A percentile compares a stretch with the other conserved stretches of the same genome.
These are phyloP conservation scores for Aleurites moluccanus DNA, from an alignment of 441 rosid species.

Conservation along the genomic window DNA sequence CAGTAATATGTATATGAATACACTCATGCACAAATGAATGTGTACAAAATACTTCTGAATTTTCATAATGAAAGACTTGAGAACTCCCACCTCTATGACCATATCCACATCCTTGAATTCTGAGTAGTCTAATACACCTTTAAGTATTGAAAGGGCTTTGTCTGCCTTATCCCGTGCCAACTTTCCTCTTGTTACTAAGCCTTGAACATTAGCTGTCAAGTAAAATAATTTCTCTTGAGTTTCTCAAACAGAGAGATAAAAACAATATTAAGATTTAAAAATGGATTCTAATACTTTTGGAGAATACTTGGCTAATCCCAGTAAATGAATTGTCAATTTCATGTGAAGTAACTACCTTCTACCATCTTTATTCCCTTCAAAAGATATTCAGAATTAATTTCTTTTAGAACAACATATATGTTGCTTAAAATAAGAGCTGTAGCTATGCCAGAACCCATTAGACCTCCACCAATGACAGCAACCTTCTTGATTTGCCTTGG, in stretches of 20 bases:
- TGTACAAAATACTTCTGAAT: background rate
- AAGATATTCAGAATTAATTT: slow-evolving; percentile 84
- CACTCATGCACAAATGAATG: background rate
- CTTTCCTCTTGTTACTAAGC: slow-evolving; percentile 72
- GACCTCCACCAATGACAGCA: slow-evolving; percentile 98
- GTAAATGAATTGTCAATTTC: slow-evolving; percentile 10
- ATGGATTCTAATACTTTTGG: background rate
- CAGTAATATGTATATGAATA: background rate
- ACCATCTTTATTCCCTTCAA: slow-evolving; percentile 67
- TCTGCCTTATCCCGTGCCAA: slow-evolving; percentile 69
- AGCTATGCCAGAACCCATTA: slow-evolving; percentile 98
- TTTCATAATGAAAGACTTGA: background rate
- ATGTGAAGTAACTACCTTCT: slow-evolving; percentile 52
- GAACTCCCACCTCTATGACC: slow-evolving; percentile 80
- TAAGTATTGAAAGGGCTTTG: slow-evolving; percentile 71
- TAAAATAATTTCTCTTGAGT: slow-evolving; percentile 16
- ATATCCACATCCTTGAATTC: slow-evolving; percentile 88
- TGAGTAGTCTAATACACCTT: slow-evolving; percentile 79
- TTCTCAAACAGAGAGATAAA: slow-evolving; percentile 15
- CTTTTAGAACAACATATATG: slow-evolving; percentile 77
- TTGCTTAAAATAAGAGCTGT: slow-evolving; percentile 72
- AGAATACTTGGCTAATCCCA: background rate
- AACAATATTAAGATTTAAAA: background rate
- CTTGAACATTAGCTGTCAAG: slow-evolving; percentile 66
- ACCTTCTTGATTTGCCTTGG: slow-evolving; percentile 77